Evolutionary conservation across 306 rosid genomes (phyloP).

Genomic region (Lithocarpus polystachyus): DNA sequence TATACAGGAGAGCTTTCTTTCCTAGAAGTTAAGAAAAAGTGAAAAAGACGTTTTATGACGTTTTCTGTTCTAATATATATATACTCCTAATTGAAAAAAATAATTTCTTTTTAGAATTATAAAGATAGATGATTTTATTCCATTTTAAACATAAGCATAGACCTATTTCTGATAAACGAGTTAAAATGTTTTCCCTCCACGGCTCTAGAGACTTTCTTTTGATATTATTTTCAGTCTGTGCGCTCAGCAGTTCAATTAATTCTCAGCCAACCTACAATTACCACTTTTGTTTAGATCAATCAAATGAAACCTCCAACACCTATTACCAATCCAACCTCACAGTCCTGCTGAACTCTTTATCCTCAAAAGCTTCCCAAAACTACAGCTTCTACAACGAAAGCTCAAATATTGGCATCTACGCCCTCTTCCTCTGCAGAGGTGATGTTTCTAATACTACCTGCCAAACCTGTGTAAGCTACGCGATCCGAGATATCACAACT

Average conservation of each 20-base stretch:
- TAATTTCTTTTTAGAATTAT: no score
- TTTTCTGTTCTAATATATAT: no score
- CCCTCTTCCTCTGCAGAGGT: neutral
- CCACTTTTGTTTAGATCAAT: neutral
- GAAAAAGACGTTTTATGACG: no score
- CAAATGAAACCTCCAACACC: neutral
- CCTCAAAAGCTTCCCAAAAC: neutral
- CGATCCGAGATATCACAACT: neutral
- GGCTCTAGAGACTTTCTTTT: neutral
- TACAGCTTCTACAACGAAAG: neutral
- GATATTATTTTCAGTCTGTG: neutral
- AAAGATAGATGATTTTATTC: no score
- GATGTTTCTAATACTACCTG: neutral
- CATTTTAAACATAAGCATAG: no score
- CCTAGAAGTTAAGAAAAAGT: no score
- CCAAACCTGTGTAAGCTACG: neutral
- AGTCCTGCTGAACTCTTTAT: neutral
- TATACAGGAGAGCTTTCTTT: no score
- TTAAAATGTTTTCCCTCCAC: neutral
- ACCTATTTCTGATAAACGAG: neutral
- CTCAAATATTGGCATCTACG: neutral
- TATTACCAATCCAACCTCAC: neutral
- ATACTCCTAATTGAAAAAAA: no score
- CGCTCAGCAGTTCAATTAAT: neutral
- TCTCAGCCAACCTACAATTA: neutral